Conservation (phyloP, 2,329 filamentous ascomycete species). For the Diaporthe sp. region DNA sequence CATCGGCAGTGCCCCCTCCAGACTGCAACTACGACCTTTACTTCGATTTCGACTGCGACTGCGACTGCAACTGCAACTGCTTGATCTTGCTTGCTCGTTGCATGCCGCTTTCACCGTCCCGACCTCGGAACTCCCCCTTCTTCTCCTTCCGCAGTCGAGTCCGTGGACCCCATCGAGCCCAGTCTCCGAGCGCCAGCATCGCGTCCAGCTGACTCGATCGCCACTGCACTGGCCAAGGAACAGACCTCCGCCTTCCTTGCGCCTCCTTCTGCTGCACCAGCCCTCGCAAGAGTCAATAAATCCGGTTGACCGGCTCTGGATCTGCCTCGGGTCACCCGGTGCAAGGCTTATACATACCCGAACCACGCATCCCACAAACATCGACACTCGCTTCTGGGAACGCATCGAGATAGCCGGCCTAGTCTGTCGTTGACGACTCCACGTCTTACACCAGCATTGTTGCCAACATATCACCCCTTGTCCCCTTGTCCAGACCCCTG, state of each 20-base stretch:
- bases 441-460: slow-evolving; percentile 18
- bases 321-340: not conserved
- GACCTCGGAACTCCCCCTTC: slow-evolving; percentile 1
- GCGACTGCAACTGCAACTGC: not conserved
- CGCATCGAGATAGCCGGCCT: not conserved
- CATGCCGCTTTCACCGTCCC: not conserved
- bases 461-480: slow-evolving; percentile 21
- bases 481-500: not conserved
- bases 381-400: slow-evolving; percentile 36
- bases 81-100: not conserved
- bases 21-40: not conserved
- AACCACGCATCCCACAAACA: slow-evolving; percentile 4
- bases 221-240: slow-evolving; percentile 22
- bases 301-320: not conserved
- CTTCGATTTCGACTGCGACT: not conserved
- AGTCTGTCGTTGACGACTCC: not conserved
- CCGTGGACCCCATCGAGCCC: not conserved
- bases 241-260: slow-evolving; percentile 30
- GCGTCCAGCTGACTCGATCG: slow-evolving; percentile 22
- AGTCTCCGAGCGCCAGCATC: not conserved
- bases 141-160: not conserved
- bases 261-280: slow-evolving; percentile 9
- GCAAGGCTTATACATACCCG: slow-evolving; percentile 8
- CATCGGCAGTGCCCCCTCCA: not conserved
- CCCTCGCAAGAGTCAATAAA: not conserved